A percentile compares a stretch with the other conserved stretches of the same genome.
These are phyloP conservation scores for Pyrenochaeta sp. DNA, from an alignment of 2,329 filamentous ascomycete genomes.

Conservation along the genomic window DNA sequence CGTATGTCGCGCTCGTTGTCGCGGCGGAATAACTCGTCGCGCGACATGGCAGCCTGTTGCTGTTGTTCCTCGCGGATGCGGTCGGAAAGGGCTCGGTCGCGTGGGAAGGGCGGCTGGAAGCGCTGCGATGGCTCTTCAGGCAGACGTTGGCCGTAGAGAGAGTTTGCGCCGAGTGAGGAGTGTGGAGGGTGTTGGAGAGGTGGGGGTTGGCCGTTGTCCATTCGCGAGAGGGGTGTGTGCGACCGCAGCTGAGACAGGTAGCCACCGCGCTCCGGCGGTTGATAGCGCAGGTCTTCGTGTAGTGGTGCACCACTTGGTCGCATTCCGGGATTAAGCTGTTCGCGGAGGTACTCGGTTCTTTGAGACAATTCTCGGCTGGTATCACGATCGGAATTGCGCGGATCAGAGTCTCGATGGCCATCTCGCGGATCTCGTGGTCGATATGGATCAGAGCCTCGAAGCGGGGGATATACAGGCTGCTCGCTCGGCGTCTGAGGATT, in stretches of 20 bases:
- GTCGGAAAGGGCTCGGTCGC: slow-evolving; percentile 33
- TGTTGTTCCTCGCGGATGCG: slow-evolving; percentile 42
- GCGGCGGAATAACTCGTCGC: slow-evolving; percentile 31
- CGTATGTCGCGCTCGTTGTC: slow-evolving; percentile 33
- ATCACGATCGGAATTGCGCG: slow-evolving; percentile 42
- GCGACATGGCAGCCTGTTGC: slow-evolving; percentile 29
- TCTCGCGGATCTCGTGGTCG: slow-evolving; percentile 41
- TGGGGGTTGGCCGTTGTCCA: slow-evolving; percentile 36
- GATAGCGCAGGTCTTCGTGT: slow-evolving; percentile 40
- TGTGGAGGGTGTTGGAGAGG: slow-evolving; percentile 43
- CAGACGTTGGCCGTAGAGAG: slow-evolving; percentile 34
- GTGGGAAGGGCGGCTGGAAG: slow-evolving; percentile 31
- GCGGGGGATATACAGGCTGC: slow-evolving; percentile 31
- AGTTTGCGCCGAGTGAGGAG: slow-evolving; percentile 35
- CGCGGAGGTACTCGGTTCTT: slow-evolving; percentile 37
- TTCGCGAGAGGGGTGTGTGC: slow-evolving; percentile 42
- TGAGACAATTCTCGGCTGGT: slow-evolving; percentile 42
- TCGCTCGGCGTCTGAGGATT: slow-evolving; percentile 44
- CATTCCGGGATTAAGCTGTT: slow-evolving; percentile 34
- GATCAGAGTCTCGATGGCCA: slow-evolving; percentile 35
- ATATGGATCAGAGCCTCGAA: slow-evolving; percentile 37
- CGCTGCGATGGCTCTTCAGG: slow-evolving; percentile 37
- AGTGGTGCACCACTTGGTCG: slow-evolving; percentile 28
- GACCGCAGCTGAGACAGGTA: slow-evolving; percentile 41
- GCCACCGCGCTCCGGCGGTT: slow-evolving; percentile 35